Base-by-base conservation (phyloP, 2,329 filamentous ascomycete species). In the Aspergillus ibericus region DNA sequence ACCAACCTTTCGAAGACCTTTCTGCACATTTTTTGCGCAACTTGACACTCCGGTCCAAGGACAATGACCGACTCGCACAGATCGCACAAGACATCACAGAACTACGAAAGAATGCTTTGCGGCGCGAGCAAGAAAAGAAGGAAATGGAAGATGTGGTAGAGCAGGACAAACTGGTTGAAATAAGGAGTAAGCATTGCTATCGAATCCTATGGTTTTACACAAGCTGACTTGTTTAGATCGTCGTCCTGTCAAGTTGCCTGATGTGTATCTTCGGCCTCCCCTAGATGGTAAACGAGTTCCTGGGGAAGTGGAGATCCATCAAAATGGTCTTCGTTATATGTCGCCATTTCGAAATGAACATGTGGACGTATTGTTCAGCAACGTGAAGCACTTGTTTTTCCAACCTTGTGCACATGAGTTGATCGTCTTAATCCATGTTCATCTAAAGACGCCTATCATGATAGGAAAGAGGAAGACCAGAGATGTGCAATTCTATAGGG, bases 61-160 rank as follows among this genome's bases (percentile, higher is more conserved):
- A 98, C 72, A 88, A 92, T 59, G 86, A 92, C 61, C 88, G 93
- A 62, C 92, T 99, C 73, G 89, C 91, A 59, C 91, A 96, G 69
- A 95, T 99, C 66, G 89, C 92, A 12, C 90, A 90, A 61, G 91
- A 96, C 71, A 98, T 99, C 68, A 93, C 92, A 10, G 95, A 97
- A 71, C 88, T 99, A 81, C 96, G 97, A 81, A 96, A 95, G 73
- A 91, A 93, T 66, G 88, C 91, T 5, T 86, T 91, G 42, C 93
- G 96, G 77, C 90, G 92, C 68, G 95, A 99, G 76, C 93, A 97
- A 70, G 93, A 97, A 77, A 97, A 98, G 86, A 99, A 99, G 80
- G 93, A 99, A 68, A 90, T 99, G 90, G 95, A 99, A 74, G 95
- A 99, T 76, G 95, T 99, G 20, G 93, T 99, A 5, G 95, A 98